Evolutionary conservation across 1,284 basidiomycete species (phyloP), one percentile per base, ranked within the genome.

Genomic region (Porogramme epimiltina): DNA sequence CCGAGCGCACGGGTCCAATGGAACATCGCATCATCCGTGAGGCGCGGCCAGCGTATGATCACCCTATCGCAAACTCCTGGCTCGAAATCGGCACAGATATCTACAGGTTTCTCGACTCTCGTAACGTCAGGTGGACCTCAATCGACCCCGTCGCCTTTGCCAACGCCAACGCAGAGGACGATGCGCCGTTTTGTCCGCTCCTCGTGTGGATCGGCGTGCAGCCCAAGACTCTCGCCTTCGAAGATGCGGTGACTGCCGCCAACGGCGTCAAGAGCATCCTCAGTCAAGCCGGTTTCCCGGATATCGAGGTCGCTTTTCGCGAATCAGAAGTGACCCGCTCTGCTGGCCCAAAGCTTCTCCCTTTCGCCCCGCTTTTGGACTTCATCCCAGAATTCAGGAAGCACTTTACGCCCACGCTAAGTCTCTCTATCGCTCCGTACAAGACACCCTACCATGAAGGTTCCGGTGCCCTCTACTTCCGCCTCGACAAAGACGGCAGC

Each of bases 391-490:
- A 65, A 1, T 44, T 70, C 19, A 59, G 65, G 15, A 45, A 63
- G 41, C 67, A 66, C 15, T 69, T 75, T 59, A 69, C 70, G n/a
- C 42, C 63, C 54, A 49, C 66, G 19, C 72, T 75, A 39, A 69
- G 73, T 49, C 60, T 74, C 43, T 47, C 52, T 3, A 70, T 74
- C 51, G 62, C 67, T 26, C 55, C 67, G 34, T 54, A 53, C 24
- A 58, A 59, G 40, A 47, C 24, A 15, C 69, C 71, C 40, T 41
- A 66, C 51, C 56, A 45, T 44, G 66, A 72, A 54, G 72, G 73
- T 43, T 74, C 71, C 2, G 66, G 60, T 16, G 62, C 53, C 46
- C 51, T 74, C 47, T 76, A 63, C 63, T 52, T 70, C 54, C 60
- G 64, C 55, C 52, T 61, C 19, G 50, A 60, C 59, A 59, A 50